These are phyloP conservation scores for Auricularia heimuer DNA, from an alignment of 768 basidiomycete genomes.

Conservation along the genomic window DNA sequence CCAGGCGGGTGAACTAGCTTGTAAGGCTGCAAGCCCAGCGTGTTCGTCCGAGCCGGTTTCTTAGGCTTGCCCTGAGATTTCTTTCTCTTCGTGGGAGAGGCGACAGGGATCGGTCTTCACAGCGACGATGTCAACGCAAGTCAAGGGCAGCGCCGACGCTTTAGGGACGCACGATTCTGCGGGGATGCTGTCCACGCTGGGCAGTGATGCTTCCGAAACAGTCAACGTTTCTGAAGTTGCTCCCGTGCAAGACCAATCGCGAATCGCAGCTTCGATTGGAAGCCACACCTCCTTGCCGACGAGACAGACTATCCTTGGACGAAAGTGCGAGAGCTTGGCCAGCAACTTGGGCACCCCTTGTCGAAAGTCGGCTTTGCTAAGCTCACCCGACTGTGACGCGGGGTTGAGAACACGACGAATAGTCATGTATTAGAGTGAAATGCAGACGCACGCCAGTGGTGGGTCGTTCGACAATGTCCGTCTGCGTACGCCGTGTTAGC, in stretches of 20 bases:
- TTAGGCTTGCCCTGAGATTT: too few species aligned
- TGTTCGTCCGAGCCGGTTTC: too few species aligned
- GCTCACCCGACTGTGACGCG: not conserved
- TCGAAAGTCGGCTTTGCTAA: slow-evolving; percentile 32
- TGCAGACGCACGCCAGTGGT: not conserved
- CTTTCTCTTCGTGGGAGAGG: too few species aligned
- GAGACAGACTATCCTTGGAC: slow-evolving; percentile 65
- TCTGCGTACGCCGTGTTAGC: not conserved
- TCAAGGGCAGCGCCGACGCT: too few species aligned
- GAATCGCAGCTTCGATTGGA: slow-evolving; percentile 23
- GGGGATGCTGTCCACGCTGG: too few species aligned
- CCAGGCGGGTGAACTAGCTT: too few species aligned
- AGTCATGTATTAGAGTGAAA: not conserved
- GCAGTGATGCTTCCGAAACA: not conserved
- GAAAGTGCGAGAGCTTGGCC: slow-evolving; percentile 42
- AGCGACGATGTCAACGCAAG: too few species aligned
- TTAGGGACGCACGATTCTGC: too few species aligned
- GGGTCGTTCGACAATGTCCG: not conserved
- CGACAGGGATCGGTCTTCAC: too few species aligned
- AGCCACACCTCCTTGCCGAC: slow-evolving; percentile 65
- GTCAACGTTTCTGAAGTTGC: not conserved
- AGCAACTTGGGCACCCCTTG: slow-evolving; percentile 49
- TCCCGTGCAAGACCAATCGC: not conserved
- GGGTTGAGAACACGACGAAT: not conserved
- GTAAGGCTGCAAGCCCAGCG: too few species aligned